phyloP scores from a whole-genome alignment of 2,329 filamentous ascomycete species.

The Emergomyces pasteurianus region DNA sequence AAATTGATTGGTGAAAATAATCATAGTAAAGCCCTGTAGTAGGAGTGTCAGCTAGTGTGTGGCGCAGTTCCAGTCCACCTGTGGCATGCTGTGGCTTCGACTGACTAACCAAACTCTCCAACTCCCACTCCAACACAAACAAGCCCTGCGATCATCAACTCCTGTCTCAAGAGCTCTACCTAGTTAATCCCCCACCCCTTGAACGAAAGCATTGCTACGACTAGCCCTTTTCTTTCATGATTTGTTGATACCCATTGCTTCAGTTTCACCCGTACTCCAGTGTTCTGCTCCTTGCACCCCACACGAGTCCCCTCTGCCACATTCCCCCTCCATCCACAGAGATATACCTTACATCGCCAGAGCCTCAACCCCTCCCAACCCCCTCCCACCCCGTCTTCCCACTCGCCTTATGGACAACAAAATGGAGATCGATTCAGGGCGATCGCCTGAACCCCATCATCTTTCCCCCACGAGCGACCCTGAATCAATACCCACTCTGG shows the following conservation, averaged over 20 bases:
- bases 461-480: slow-evolving; percentile 69
- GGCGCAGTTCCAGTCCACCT: not conserved
- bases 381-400: not conserved
- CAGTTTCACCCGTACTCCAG: not conserved
- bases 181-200: too few species aligned
- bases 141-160: not conserved
- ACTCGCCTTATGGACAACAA: slow-evolving; percentile 69
- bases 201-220: not conserved
- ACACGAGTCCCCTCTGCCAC: not conserved
- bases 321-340: slow-evolving; percentile 9
- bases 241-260: slow-evolving; percentile 5
- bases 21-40: too few species aligned
- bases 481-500: slow-evolving; percentile 79
- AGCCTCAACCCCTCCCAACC: slow-evolving; percentile 9
- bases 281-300: not conserved
- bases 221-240: slow-evolving; percentile 5
- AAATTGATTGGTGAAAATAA: not conserved
- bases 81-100: not conserved
- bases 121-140: not conserved
- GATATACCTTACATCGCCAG: slow-evolving; percentile 1
- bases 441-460: slow-evolving; percentile 66
- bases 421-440: slow-evolving; percentile 90
- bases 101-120: not conserved
- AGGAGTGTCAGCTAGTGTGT: not conserved
- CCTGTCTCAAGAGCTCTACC: not conserved